A percentile compares a stretch with the other conserved stretches of the same genome.
Conservation (phyloP, 768 basidiomycete species). For the Leucocoprinus birnbaumii region DNA sequence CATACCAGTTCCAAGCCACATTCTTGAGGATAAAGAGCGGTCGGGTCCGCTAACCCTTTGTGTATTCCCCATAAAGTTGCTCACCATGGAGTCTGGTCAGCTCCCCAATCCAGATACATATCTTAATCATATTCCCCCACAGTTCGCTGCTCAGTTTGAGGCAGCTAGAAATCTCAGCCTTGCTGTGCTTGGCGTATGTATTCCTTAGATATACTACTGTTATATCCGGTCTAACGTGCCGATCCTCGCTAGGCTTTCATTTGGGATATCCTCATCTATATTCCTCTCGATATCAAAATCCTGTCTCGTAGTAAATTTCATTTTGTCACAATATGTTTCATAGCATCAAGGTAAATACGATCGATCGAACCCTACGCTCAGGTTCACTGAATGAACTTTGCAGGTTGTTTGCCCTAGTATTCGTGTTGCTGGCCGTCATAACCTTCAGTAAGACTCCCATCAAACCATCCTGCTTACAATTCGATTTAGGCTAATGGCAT, state of each 20-base stretch:
- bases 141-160: not conserved
- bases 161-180: not conserved
- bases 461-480: not conserved
- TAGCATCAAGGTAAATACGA: not conserved
- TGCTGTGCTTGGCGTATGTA: not conserved
- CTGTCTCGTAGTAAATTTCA: not conserved
- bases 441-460: not conserved
- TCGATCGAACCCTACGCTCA: not conserved
- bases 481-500: too few relatives aligned
- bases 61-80: too few relatives aligned
- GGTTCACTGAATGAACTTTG: not conserved
- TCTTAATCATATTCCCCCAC: not conserved
- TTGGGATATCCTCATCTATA: conserved; percentile 8
- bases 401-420: conserved; percentile 1
- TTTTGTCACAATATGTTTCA: not conserved
- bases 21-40: too few relatives aligned
- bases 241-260: not conserved
- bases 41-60: too few relatives aligned
- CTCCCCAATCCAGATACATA: not conserved
- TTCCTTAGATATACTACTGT: too few relatives aligned
- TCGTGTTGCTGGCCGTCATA: not conserved
- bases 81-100: too few relatives aligned
- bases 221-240: too few relatives aligned
- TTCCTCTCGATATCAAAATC: conserved; percentile 6
- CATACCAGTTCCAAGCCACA: too few relatives aligned